Base-by-base conservation (phyloP, 2,329 filamentous ascomycete species). In the Xylariales sp. region DNA sequence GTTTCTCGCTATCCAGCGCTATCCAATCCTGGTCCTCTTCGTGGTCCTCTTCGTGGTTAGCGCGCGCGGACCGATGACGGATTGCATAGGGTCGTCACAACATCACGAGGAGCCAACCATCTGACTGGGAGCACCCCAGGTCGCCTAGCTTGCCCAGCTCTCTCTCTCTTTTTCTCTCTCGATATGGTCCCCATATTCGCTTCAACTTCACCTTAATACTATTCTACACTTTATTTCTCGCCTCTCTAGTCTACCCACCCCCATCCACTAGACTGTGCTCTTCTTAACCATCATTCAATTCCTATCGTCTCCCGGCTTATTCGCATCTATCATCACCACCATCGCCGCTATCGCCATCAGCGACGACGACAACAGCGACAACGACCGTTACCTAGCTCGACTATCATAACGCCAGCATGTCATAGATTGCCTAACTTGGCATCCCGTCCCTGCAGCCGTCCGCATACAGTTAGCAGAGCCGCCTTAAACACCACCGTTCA, bases 391-490 rank as follows among this genome's bases (percentile, higher is more conserved):
- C 41, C 46, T 49, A 18, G 54, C 46, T 53, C 12, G 54, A 62
- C 63, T 46, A 36, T 66, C 64, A 60, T 65, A 65, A 53, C 63
- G 61, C 64, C 71, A 69, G 57, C 63, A 76, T 76, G 75, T 70
- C 63, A 69, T 70, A 72, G 57, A 71, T 68, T 69, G 75, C 72
- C 71, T 74, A 75, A 67, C 71, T 69, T 70, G 66, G 64, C 71
- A 68, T 69, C 65, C 69, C 64, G 66, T 69, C 68, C 73, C 72
- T 77, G 75, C 75, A 77, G 69, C 71, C 69, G 70, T 68, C 75
- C 75, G 73, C 70, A 75, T 76, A 69, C 67, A 76, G 75, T 75
- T 75, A 76, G 74, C 74, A 75, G 75, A 76, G 74, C 73, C 74
- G 72, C 73, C 71, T 70, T 70, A 41, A 60, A 56, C 67, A 67